Percentiles rank a stretch among this genome's conserved stretches.
Evolutionary conservation across 257 asterid genomes (phyloP).

Genomic region (Echites panduratus): DNA sequence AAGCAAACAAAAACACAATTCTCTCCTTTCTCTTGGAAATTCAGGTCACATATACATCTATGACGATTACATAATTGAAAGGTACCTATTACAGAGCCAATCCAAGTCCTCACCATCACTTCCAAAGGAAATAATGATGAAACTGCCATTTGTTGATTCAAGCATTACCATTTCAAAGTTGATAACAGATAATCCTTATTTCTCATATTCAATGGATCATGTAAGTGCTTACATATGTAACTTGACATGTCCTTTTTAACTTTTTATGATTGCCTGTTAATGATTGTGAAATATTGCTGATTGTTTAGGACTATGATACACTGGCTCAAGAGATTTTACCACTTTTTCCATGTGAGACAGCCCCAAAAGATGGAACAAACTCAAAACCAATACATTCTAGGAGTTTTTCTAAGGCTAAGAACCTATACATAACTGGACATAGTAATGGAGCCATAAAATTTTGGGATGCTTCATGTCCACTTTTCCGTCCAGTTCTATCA

Average conservation of each 20-base stretch:
- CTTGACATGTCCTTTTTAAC: not conserved
- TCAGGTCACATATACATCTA: slow-evolving; percentile 57
- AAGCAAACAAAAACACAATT: slow-evolving; percentile 42
- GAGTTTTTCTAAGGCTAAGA: slow-evolving; percentile 59
- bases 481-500: slow-evolving; percentile 58
- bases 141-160: slow-evolving; percentile 77
- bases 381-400: slow-evolving; percentile 32
- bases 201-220: slow-evolving; percentile 45
- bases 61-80: slow-evolving; percentile 64
- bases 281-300: not conserved
- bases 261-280: not conserved
- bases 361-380: slow-evolving; percentile 53
- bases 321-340: slow-evolving; percentile 47
- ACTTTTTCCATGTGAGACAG: slow-evolving; percentile 58
- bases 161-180: slow-evolving; percentile 56
- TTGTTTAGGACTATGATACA: slow-evolving; percentile 48
- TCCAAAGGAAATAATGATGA: slow-evolving; percentile 58
- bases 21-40: slow-evolving; percentile 65
- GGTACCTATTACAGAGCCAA: slow-evolving; percentile 64
- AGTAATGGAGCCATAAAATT: slow-evolving; percentile 67
- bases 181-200: slow-evolving; percentile 48
- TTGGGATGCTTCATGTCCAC: slow-evolving; percentile 91
- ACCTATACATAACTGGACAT: slow-evolving; percentile 77
- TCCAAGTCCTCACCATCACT: slow-evolving; percentile 73
- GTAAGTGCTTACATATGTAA: slow-evolving; percentile 25